Evolutionary conservation across 768 basidiomycete species (phyloP), one percentile per base, ranked within the genome.

Genomic region (Leccinum boreale): DNA sequence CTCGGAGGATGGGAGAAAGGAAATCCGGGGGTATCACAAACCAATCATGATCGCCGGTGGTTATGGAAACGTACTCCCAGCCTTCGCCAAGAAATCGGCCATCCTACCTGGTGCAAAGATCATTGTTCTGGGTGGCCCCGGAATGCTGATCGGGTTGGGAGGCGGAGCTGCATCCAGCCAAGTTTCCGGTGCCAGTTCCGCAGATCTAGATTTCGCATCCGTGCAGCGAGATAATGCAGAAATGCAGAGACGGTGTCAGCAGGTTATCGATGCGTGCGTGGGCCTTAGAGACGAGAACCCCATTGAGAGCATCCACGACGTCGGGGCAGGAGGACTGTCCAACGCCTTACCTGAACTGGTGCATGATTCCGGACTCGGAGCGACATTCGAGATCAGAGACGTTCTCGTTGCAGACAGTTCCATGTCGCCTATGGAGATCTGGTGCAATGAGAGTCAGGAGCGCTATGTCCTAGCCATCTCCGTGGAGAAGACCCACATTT

Each of bases 11-110:
- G 80, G 78, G 4, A 60, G 69, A 52, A 62, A 72, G 64, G 90
- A 93, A 70, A 75, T 94, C n/a, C 77, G 95, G 54, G 97, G 97
- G 0, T 99, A 98, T 73, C 97, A 98, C 77, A 99, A 99, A 72
- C 97, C 97, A 14, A 97, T 99, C 78, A 99, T 99, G 97, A 90
- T 99, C 62, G 96, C 97, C 8, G 97, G 97, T 19, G 97, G 97
- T 24, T 85, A 94, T 61, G 97, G 97, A 5, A 98, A 90, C 67
- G 95, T 98, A 42, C 86, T 92, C 15, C 87, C 89, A 5, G 75
- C 81, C 61, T 95, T 91, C 65, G 86, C 95, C 31, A 81, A 76
- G 67, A 99, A 99, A 75, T 77, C 81, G 3, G 73, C 75, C 58
- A 94, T 99, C 67, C 77, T 79, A 0, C 80, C 89, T 2, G 94